Evolutionary conservation across 192 early-diverging fungal genomes (phyloP).

Genomic region (Gaertneriomyces sp.): DNA sequence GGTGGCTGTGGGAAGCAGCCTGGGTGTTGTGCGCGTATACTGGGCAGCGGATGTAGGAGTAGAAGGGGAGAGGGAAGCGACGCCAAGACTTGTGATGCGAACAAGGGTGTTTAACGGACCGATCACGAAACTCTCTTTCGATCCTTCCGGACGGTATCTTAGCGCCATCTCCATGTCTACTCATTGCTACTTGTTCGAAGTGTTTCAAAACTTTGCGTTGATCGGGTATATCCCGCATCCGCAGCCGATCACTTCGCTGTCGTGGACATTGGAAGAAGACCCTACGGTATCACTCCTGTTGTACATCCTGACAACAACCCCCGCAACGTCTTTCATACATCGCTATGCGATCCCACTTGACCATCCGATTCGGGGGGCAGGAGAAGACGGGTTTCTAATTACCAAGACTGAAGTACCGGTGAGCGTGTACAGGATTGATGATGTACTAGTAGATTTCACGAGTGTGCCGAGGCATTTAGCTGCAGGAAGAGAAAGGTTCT

Average conservation of each 20-base stretch:
- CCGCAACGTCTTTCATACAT: constrained; percentile 17
- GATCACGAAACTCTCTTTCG: constrained; percentile 35
- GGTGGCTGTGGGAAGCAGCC: constrained; percentile 3
- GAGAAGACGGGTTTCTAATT: constrained; percentile 2
- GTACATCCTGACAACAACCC: constrained; percentile 11
- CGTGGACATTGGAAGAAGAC: constrained; percentile 43
- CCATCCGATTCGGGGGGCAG: background rate
- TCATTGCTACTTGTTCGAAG: constrained; percentile 28
- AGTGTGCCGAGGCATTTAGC: constrained; percentile 40
- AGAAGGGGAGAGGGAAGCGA: background rate
- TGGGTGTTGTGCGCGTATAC: constrained; percentile 5
- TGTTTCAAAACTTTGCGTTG: constrained; percentile 23
- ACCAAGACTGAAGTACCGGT: constrained; percentile 1
- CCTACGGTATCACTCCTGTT: background rate
- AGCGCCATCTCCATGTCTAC: constrained; percentile 16
- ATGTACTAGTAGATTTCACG: constrained; percentile 32
- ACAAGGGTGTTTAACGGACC: background rate
- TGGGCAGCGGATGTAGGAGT: no score
- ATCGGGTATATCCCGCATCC: constrained; percentile 31
- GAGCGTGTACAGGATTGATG: constrained; percentile 37
- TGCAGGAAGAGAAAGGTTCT: constrained; percentile 35
- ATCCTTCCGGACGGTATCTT: constrained; percentile 41
- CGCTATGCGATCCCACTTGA: constrained; percentile 34
- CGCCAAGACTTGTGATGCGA: background rate
- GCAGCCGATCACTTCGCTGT: constrained; percentile 6